phyloP scores from a whole-genome alignment of 192 early-diverging fungal genomes.

The Coemansia sp. region DNA sequence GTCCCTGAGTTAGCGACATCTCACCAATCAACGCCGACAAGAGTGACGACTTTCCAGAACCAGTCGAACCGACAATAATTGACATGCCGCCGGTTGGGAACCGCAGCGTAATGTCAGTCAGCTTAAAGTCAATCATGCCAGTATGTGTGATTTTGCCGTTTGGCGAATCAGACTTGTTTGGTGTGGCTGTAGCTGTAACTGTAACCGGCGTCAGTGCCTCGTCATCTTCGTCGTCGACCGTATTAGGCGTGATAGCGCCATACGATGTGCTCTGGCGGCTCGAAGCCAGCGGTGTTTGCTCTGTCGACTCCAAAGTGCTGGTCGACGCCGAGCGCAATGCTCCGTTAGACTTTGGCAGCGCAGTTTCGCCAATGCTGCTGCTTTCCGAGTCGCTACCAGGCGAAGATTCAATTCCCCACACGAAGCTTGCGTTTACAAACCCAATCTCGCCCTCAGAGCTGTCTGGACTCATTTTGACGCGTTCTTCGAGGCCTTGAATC shows the following conservation, averaged over 20 bases:
- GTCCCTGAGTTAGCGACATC: constrained; percentile 54
- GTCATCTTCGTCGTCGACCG: neutral
- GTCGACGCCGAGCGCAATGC: constrained; percentile 1
- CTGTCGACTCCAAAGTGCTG: constrained; percentile 3
- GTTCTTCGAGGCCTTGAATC: constrained; percentile 55
- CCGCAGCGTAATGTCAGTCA: constrained; percentile 61
- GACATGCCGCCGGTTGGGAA: constrained; percentile 71
- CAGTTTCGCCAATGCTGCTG: neutral
- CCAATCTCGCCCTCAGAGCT: constrained; percentile 14
- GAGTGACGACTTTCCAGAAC: constrained; percentile 86
- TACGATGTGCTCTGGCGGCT: neutral
- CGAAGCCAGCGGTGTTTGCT: constrained; percentile 21
- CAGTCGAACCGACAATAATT: constrained; percentile 82
- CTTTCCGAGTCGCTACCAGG: neutral
- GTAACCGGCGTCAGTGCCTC: neutral
- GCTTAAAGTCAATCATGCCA: constrained; percentile 46
- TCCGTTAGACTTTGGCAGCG: neutral
- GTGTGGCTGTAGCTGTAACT: neutral
- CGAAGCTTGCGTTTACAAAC: constrained; percentile 45
- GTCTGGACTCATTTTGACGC: constrained; percentile 13
- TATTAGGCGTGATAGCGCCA: neutral
- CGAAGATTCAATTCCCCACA: constrained; percentile 20
- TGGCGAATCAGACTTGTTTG: neutral
- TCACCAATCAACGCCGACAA: constrained; percentile 81
- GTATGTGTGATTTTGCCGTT: neutral